Percentiles rank a stretch among this genome's conserved stretches.
Conservation (phyloP, 2,329 filamentous ascomycete genomes). For the Penicillium sp. region DNA sequence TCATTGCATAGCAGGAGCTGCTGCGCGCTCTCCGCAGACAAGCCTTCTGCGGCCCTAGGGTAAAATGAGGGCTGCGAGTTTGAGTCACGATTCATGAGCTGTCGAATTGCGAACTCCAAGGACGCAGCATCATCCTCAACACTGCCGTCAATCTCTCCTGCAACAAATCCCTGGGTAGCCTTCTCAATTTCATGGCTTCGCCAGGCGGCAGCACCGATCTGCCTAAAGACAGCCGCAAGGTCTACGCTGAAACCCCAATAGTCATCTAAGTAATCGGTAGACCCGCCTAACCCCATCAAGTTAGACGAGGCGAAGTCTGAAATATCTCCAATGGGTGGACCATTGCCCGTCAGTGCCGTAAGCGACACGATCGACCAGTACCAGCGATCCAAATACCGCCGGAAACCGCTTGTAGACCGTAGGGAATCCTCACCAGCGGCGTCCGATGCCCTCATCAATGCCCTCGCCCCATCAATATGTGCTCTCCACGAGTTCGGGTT, state of each 20-base stretch:
- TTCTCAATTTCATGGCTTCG: slow-evolving; percentile 26
- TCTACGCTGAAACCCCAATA: slow-evolving; percentile 46
- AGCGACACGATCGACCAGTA: slow-evolving; percentile 46
- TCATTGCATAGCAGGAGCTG: slow-evolving; percentile 45
- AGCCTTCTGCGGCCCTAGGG: slow-evolving; percentile 35
- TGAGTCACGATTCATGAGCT: slow-evolving; percentile 36
- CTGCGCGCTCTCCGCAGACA: slow-evolving; percentile 34
- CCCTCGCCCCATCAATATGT: slow-evolving; percentile 45
- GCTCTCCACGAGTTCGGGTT: slow-evolving; percentile 45
- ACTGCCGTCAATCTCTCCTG: slow-evolving; percentile 23
- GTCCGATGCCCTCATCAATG: slow-evolving; percentile 35
- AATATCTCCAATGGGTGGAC: slow-evolving; percentile 35
- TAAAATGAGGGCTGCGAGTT: slow-evolving; percentile 36
- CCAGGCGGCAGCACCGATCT: slow-evolving; percentile 41
- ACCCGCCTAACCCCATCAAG: slow-evolving; percentile 12
- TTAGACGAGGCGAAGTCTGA: slow-evolving; percentile 19
- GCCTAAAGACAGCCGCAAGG: slow-evolving; percentile 40
- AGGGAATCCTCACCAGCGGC: slow-evolving; percentile 23
- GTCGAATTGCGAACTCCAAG: slow-evolving; percentile 37
- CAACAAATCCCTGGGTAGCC: slow-evolving; percentile 12
- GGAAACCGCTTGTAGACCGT: slow-evolving; percentile 34
- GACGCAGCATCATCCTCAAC: slow-evolving; percentile 31
- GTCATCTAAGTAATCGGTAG: slow-evolving; percentile 42
- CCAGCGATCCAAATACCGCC: slow-evolving; percentile 43
- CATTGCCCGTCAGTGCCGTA: slow-evolving; percentile 42